Evolutionary conservation across 345 rosid species (phyloP), one percentile per base, ranked within the genome.

Genomic region (Syzygium oleosum): DNA sequence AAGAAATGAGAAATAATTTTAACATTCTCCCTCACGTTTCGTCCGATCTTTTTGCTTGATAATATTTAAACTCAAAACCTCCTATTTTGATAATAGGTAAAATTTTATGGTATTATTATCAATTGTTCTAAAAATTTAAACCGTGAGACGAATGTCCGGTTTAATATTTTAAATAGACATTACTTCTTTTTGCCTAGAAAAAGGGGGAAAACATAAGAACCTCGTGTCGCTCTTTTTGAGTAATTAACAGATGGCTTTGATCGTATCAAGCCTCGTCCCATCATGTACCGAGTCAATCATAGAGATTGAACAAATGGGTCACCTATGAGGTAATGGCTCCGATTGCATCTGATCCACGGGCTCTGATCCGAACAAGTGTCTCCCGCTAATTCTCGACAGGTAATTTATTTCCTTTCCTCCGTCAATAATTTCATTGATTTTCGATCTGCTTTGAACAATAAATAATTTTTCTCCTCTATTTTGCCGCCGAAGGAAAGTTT

Each of bases 321-420:
- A 4, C 7, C 7, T n/a, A 25, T 27, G 31, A 1, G 65, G 31
- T 11, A 59, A 59, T 12, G 31, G 2, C 9, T 63, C 9, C 14
- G 0, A 29, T 29, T 29, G 11, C 21, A 29, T 29, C 15, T 7
- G 41, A 29, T 29, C 43, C 11, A 12, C 0, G 1, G 0, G n/a
- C 5, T 31, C 21, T 2, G 9, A 31, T 16, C 4, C 1, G 0
- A 31, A 8, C 10, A 15, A 9, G 43, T 17, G 78, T 31, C 22
- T 15, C 31, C 8, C 3, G 4, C 7, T 17, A 2, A 65, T 1
- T 65, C 22, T 31, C 3, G 22, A 6, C 1, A 29, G 5, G 14
- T 7, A 29, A 29, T 29, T 29, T 63, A 15, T 29, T 63, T 2
- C 34, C 17, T 11, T 61, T 13, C 14, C 34, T 58, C 73, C 21